Base-by-base conservation (phyloP, 2,329 filamentous ascomycete genomes). In the Cyclaneusma minus region DNA sequence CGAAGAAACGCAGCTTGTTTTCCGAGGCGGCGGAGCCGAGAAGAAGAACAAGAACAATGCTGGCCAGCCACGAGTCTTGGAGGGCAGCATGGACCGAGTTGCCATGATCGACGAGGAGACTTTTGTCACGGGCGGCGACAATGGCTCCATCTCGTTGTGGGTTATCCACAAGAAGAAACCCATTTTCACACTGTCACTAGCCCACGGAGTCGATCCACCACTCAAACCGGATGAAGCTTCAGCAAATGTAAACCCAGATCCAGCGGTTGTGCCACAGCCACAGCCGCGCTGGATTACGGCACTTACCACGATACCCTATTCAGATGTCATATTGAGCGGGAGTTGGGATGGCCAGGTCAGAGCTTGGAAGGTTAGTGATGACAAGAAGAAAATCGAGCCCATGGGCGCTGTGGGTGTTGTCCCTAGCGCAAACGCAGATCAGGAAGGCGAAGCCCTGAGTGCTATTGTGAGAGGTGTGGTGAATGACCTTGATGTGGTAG, bases 1-100 rank as follows among this genome's bases (percentile, higher is more conserved):
- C 4, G 89, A 98, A 42, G 87, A 98, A 55, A 82, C 79, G 2
- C 89, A 98, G 49, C 68, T 98, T 5, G 85, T 95, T 2, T 98
- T 95, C 53, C 76, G 87, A 24, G 87, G 85, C 31, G 83, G 84
- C 35, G 78, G 73, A 21, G 58, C 62, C 14, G 62, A 64, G 35
- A 68, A 64, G 40, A 69, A 67, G 40, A 50, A 48, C 20, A 45
- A 46, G 17, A 43, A 44, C 3, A 24, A 29, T 9, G 37, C 61
- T 9, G 55, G 64, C 35, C 57, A 62, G 3, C n/a, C 58, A 63
- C 41, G 66, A 11, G 36, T 37, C 34, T 56, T 65, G 22, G 72
- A 94, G 50, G 87, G 84, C 29, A 91, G 77, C 45, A 85, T 94
- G 52, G 89, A 98, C 52, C 75, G 84, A 33, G 72, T 95, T 14